Conservation (phyloP, 1,284 basidiomycete genomes). For the Afroboletus lepidellus region DNA sequence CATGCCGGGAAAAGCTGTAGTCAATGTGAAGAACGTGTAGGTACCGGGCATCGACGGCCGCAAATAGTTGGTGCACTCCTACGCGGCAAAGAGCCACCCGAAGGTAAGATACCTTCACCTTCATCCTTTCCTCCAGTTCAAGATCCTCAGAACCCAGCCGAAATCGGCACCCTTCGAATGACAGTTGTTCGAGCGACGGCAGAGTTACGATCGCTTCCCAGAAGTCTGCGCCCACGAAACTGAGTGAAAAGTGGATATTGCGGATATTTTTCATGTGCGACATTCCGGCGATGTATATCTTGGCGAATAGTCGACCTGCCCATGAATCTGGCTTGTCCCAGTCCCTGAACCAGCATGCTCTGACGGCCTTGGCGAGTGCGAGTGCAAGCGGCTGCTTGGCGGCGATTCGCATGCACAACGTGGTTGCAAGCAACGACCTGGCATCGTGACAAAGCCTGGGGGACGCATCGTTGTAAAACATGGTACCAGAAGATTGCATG, state of each 20-base stretch:
- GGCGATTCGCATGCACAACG: slow-evolving; percentile 15
- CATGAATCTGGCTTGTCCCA: not conserved
- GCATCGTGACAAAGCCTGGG: not conserved
- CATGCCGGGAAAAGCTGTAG: rapidly evolving
- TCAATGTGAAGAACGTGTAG: slow-evolving; percentile 4
- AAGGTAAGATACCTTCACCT: slow-evolving; percentile 9
- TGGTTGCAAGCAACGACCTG: not conserved
- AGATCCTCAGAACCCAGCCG: slow-evolving; percentile 12
- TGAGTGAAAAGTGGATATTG: slow-evolving; percentile 7
- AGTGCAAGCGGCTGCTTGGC: slow-evolving; percentile 17
- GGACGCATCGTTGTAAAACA: not conserved
- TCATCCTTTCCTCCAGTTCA: not conserved
- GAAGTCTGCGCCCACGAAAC: slow-evolving; percentile 10
- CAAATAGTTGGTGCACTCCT: not conserved
- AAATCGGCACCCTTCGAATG: slow-evolving; percentile 10
- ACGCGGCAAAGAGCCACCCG: not conserved
- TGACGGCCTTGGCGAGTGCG: slow-evolving; percentile 16
- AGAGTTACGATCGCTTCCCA: slow-evolving; percentile 14
- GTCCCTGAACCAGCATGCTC: slow-evolving; percentile 11
- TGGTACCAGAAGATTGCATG: slow-evolving; percentile 28
- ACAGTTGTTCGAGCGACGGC: slow-evolving; percentile 14
- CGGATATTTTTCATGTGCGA: slow-evolving; percentile 20
- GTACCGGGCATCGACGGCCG: slow-evolving; percentile 2
- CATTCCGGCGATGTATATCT: slow-evolving; percentile 7
- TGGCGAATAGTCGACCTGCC: not conserved